Conservation (phyloP, 192 early-diverging fungal species). For the Coemansia asiatica region DNA sequence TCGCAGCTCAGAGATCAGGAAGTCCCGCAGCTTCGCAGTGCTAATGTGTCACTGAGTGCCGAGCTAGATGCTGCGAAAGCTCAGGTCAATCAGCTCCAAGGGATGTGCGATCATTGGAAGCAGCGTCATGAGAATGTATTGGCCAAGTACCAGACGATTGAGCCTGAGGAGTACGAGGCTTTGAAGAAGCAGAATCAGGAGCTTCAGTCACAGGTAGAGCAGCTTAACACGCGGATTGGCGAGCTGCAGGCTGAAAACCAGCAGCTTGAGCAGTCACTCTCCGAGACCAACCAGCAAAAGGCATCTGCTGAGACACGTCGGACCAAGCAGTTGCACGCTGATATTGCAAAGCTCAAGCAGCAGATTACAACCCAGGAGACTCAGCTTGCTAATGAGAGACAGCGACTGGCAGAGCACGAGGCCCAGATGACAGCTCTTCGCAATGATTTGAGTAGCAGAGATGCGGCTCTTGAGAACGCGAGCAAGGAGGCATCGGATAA, state of each 20-base stretch:
- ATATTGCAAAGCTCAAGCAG: constrained; percentile 20
- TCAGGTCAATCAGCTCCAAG: constrained; percentile 56
- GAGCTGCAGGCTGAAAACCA: constrained; percentile 21
- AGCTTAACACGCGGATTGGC: constrained; percentile 42
- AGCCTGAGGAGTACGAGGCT: constrained; percentile 73
- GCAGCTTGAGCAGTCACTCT: constrained; percentile 5
- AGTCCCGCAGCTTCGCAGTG: constrained; percentile 53
- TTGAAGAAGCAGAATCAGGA: constrained; percentile 59
- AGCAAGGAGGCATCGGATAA: constrained; percentile 12
- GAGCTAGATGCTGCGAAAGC: constrained; percentile 62
- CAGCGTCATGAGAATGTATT: constrained; percentile 70
- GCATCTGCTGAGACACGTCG: constrained; percentile 8
- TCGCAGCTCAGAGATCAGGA: constrained; percentile 58
- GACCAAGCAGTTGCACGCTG: constrained; percentile 14
- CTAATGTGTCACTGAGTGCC: constrained; percentile 51
- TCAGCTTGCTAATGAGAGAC: constrained; percentile 7
- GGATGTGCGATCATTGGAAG: constrained; percentile 73
- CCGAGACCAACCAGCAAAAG: constrained; percentile 9
- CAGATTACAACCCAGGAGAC: constrained; percentile 11
- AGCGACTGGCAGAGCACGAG: constrained; percentile 5
- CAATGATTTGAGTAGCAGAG: constrained; percentile 4
- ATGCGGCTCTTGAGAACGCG: constrained; percentile 2
- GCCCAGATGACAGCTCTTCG: background rate
- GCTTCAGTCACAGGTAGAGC: constrained; percentile 20
- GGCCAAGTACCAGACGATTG: constrained; percentile 76